Evolutionary conservation across 2,329 filamentous ascomycete species (phyloP), one percentile per base, ranked within the genome.

Genomic region (Zalaria sp.): DNA sequence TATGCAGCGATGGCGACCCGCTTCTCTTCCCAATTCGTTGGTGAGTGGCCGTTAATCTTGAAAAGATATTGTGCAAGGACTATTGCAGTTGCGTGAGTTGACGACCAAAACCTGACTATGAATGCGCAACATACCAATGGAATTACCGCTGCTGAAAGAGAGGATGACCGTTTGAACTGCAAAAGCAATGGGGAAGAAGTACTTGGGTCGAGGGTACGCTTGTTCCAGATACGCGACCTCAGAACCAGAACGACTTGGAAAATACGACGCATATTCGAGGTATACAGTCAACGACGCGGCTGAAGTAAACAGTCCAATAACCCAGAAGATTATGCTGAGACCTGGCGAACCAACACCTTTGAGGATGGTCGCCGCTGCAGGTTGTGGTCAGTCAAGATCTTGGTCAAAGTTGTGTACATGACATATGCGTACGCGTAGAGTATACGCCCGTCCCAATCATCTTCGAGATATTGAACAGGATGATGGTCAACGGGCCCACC

Each of bases 191-290:
- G 78, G 76, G 38, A 83, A 74, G 45, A 83, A 68, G 52, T 75
- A 79, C 42, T 66, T 71, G 0, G 79, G 79, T 1, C 75, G 66
- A 1, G 77, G 77, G 47, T 72, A 83, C 0, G 76, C 73, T 51
- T 83, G 79, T 49, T 83, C 79, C 0, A 83, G 66, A 48, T 81
- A 83, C 0, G 79, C 78, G 0, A 79, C 77, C 50, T 83, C 76
- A 0, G 71, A 70, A 0, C 78, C 79, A 2, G 73, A 79, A 5
- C 79, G 71, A 51, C 72, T 81, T 1, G 78, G 77, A 44, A 82
- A 83, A 46, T 77, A 81, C 1, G 73, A 67, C 0, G 76, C 70
- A 9, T 73, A 71, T 51, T 83, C 79, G 5, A 81, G 69, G 43
- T 81, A 81, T 0, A 79, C 69, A 0, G 66, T 61, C 3, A 80